A percentile compares a stretch with the other conserved stretches of the same genome.
These are phyloP conservation scores for Blastocystis sp. DNA, from an alignment of 352 stramenopile species.

Conservation along the genomic window DNA sequence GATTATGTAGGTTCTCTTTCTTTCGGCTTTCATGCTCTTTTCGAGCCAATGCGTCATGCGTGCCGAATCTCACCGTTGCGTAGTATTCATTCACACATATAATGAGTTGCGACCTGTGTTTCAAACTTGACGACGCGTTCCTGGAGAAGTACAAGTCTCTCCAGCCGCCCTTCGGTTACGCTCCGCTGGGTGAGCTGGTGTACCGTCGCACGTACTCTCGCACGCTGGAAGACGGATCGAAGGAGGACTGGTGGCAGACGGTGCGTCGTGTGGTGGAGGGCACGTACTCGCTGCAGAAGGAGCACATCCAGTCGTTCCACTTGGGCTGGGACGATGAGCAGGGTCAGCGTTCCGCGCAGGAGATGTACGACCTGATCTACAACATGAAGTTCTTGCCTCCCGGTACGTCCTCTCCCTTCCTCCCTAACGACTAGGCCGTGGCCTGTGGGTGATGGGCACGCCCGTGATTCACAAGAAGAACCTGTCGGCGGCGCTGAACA, in stretches of 20 bases:
- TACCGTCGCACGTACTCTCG: too few species aligned
- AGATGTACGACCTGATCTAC: slow-evolving; percentile 87
- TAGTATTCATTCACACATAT: background rate
- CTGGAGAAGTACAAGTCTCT: slow-evolving; percentile 74
- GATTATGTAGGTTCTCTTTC: background rate
- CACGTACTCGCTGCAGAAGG: too few species aligned
- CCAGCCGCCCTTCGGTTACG: slow-evolving; percentile 84
- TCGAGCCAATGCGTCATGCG: background rate
- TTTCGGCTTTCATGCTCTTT: background rate
- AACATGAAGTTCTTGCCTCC: slow-evolving; percentile 85
- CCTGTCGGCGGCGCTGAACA: slow-evolving; percentile 80
- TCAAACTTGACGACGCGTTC: slow-evolving; percentile 72
- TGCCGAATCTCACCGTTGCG: background rate
- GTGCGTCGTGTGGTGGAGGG: too few species aligned
- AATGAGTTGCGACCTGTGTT: slow-evolving; percentile 67
- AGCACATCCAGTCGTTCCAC: too few species aligned
- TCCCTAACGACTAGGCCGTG: slow-evolving; percentile 74
- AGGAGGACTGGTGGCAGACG: too few species aligned
- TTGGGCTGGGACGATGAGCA: slow-evolving; percentile 78
- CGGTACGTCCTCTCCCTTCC: too few species aligned
- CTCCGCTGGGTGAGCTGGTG: slow-evolving; percentile 79
- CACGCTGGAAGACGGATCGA: too few species aligned
- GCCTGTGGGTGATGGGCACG: slow-evolving; percentile 90
- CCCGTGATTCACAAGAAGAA: slow-evolving; percentile 81
- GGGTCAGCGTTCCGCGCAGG: slow-evolving; percentile 76